A percentile compares a stretch with the other conserved stretches of the same genome.
These are phyloP conservation scores for Achaetomiella virescens DNA, from an alignment of 495 filamentous ascomycete species.

Conservation along the genomic window DNA sequence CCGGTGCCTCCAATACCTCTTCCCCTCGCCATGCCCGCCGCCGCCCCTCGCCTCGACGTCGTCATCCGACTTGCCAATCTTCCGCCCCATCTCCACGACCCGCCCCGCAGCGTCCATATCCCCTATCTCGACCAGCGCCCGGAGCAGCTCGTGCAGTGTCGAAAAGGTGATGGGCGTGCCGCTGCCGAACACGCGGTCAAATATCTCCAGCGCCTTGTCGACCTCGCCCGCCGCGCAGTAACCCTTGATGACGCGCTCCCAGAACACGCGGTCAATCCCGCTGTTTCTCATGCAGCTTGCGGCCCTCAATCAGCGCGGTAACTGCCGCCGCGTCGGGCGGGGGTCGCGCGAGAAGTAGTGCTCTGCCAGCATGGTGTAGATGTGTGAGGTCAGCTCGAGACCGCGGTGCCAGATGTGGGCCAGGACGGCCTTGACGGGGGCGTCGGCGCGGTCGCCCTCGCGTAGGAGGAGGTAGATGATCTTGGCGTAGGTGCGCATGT, in stretches of 20 bases:
- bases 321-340: conserved; percentile 54
- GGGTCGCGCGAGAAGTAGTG: conserved; percentile 51
- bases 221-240: conserved; percentile 49
- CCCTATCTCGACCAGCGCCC: conserved; percentile 40
- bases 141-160: conserved; percentile 41
- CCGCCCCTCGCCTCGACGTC: background rate
- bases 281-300: conserved; percentile 30
- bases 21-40: conserved; percentile 12
- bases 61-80: conserved; percentile 25
- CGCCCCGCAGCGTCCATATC: conserved; percentile 27
- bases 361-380: conserved; percentile 67
- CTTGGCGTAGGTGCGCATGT: conserved; percentile 53
- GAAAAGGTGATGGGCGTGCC: conserved; percentile 39
- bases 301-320: conserved; percentile 45
- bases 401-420: conserved; percentile 49
- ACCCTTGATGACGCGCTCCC: conserved; percentile 60
- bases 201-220: conserved; percentile 44
- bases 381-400: conserved; percentile 48
- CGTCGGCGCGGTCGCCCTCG: conserved; percentile 32
- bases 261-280: conserved; percentile 55
- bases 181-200: conserved; percentile 37
- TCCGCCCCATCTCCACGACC: conserved; percentile 26
- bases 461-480: conserved; percentile 57
- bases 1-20: conserved; percentile 33
- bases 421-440: conserved; percentile 53